Evolutionary conservation across 1,284 basidiomycete genomes (phyloP).

Genomic region (Ganoderma lingzhi): DNA sequence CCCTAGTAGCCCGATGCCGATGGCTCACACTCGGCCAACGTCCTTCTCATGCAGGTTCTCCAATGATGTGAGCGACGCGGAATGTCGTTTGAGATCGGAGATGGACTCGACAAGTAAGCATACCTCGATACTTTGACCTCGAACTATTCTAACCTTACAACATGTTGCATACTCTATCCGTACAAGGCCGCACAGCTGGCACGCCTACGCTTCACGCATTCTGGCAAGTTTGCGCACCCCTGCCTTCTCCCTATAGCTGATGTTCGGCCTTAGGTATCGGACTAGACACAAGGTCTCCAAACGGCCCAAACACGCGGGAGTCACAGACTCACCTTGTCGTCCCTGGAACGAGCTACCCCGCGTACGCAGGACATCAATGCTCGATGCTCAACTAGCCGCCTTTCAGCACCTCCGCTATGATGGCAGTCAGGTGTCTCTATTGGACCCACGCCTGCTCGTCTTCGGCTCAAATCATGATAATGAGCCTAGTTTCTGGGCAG

Average conservation of each 20-base stretch:
- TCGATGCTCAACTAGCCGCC: neutral
- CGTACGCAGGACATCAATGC: no score
- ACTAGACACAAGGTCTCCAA: neutral
- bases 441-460: neutral
- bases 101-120: neutral
- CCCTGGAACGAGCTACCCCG: no score
- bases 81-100: neutral
- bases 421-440: neutral
- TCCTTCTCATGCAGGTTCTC: no score
- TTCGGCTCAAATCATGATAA: neutral
- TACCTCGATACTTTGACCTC: neutral
- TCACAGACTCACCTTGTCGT: no score
- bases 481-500: neutral
- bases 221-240: neutral
- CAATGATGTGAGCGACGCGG: no score
- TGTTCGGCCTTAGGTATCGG: neutral
- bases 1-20: no score
- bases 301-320: no score
- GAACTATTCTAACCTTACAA: neutral
- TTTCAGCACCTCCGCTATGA: neutral
- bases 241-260: neutral
- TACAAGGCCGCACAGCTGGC: neutral
- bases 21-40: no score
- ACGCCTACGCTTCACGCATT: neutral
- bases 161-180: neutral